Conservation (phyloP, 2,329 filamentous ascomycete genomes). For the Aspergillus tanneri region DNA sequence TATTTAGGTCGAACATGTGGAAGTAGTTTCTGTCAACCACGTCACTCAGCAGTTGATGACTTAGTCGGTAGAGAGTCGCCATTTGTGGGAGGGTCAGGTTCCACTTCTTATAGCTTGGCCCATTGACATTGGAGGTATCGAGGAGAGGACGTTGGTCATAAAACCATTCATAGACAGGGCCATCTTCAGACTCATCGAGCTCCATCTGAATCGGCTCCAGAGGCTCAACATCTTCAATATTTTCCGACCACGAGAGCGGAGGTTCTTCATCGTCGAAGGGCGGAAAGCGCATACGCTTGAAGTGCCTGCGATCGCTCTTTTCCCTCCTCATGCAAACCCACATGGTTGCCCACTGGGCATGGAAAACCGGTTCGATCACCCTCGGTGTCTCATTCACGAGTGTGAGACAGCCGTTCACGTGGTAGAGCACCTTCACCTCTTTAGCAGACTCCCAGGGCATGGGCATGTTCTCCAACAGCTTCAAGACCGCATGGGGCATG, state of each 20-base stretch:
- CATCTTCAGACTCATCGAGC: conserved; percentile 89
- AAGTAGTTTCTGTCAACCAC: conserved; percentile 96
- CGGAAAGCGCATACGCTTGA: conserved; percentile 98
- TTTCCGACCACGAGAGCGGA: conserved; percentile 95
- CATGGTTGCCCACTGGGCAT: conserved; percentile 99
- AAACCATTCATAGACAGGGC: conserved; percentile 91
- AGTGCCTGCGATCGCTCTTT: conserved; percentile 91
- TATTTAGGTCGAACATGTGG: conserved; percentile 93
- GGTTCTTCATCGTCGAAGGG: conserved; percentile 99
- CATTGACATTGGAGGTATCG: conserved; percentile 91
- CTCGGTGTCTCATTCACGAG: conserved; percentile 94
- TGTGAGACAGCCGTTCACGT: conserved; percentile 95
- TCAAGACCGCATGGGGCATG: conserved; percentile 97
- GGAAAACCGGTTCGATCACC: conserved; percentile 96
- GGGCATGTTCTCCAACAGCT: conserved; percentile 97
- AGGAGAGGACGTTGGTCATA: conserved; percentile 90
- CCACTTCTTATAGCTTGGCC: conserved; percentile 95
- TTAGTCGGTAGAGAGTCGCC: conserved; percentile 90
- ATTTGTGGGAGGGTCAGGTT: conserved; percentile 91
- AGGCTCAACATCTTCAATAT: conserved; percentile 97
- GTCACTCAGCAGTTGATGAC: conserved; percentile 85
- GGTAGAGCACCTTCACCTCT: conserved; percentile 97
- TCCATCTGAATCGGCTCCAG: conserved; percentile 98
- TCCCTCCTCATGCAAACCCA: conserved; percentile 98
- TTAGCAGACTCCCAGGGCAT: conserved; percentile 98